Conservation (phyloP, 75 land plant species). For the Cunninghamia lanceolata region DNA sequence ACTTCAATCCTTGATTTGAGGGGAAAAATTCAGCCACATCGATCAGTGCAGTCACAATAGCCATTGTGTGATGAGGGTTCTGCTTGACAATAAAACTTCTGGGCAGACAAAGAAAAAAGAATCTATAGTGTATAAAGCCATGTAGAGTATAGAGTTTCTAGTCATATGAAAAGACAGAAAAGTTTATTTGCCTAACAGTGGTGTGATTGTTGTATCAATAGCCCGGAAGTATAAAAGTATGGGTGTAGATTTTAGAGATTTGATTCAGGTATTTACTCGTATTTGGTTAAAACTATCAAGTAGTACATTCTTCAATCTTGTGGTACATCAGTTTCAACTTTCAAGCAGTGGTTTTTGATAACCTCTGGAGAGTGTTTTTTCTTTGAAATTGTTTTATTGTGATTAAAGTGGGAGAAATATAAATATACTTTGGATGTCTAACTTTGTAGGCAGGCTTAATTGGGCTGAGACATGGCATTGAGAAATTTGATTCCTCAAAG, state of each 20-base stretch:
- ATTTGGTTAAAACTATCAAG: neutral
- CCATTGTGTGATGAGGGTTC: too few species aligned
- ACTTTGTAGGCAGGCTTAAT: conserved; percentile 78
- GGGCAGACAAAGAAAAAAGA: too few species aligned
- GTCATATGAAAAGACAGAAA: too few species aligned
- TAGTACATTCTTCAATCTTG: neutral
- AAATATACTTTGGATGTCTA: neutral
- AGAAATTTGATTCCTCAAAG: conserved; percentile 93
- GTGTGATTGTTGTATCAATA: conserved; percentile 89
- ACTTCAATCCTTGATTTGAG: too few species aligned
- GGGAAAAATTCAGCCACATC: too few species aligned
- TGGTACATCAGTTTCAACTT: neutral
- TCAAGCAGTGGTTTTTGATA: neutral
- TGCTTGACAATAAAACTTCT: too few species aligned
- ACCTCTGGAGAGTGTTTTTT: neutral
- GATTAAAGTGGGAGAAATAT: neutral
- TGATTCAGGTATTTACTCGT: conserved; percentile 71
- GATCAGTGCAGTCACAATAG: too few species aligned
- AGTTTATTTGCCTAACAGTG: too few species aligned
- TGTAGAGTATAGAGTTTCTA: too few species aligned
- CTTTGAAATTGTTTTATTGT: neutral
- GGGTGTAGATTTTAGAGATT: conserved; percentile 82
- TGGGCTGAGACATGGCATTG: conserved; percentile 82
- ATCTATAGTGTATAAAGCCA: too few species aligned
- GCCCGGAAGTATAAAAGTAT: conserved; percentile 78